Base-by-base conservation (phyloP, 2,329 filamentous ascomycete genomes). In the Sporothrix variecibatus region DNA sequence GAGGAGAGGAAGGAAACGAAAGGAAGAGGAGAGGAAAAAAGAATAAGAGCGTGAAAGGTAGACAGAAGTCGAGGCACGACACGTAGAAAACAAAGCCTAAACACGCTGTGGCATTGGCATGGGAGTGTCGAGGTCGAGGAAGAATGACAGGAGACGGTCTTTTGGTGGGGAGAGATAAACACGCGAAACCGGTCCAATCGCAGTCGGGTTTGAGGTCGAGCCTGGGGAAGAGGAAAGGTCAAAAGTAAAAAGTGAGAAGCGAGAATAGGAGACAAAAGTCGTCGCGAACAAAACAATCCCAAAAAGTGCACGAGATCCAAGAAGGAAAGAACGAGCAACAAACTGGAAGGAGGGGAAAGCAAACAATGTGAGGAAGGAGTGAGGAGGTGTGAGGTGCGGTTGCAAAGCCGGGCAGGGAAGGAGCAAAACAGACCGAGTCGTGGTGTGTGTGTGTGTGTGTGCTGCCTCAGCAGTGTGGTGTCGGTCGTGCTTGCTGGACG, bases 71-170 rank as follows among this genome's bases (percentile, higher is more conserved):
- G 40, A 64, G 46, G 62, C 60, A 64, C 31, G 46, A 72, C 71
- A 67, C 69, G 73, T 72, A 51, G 40, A 60, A 73, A 65, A 67
- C 65, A 70, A 64, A 40, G 38, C 12, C 60, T 68, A 75, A 73
- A 73, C 71, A 75, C 67, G 74, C 51, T 56, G 74, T 20, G 64
- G 69, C 74, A 71, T 65, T 74, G 74, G 72, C 64, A 75, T 75
- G 74, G 71, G 71, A 64, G 51, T 28, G 46, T n/a, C 38, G 23
- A 56, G 60, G 38, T 26, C 34, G 56, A 67, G 64, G 71, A 73
- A 74, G 73, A 74, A 74, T 74, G 72, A 71, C 72, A 71, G 49
- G 73, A 51, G 73, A 51, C 71, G 15, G 49, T 28, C 28, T 12
- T 46, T 38, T 31, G 73, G 40, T 64, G 40, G 68, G 56, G 53